A percentile compares a stretch with the other conserved stretches of the same genome.
phyloP scores from a whole-genome alignment of 1,139 yeast species.

The Geotrichum citri-aurantii region DNA sequence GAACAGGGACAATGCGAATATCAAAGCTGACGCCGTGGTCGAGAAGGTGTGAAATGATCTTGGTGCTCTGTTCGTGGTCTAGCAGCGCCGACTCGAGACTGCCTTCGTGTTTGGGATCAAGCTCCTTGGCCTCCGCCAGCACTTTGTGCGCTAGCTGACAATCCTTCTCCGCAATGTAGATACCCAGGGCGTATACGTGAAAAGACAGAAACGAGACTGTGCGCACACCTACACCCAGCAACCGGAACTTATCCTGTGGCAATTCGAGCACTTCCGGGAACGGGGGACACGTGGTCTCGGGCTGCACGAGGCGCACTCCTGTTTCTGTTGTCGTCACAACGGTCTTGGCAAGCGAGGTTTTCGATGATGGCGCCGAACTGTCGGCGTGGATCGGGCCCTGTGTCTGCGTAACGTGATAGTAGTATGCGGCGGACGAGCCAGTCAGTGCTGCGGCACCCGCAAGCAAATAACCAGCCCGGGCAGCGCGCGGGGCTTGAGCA shows the following conservation, averaged over 20 bases:
- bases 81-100: slow-evolving; percentile 52
- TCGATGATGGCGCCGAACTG: neutral
- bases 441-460: neutral
- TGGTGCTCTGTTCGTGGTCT: slow-evolving; percentile 50
- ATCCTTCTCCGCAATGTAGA: slow-evolving; percentile 65
- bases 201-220: slow-evolving; percentile 76
- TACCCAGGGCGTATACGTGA: slow-evolving; percentile 81
- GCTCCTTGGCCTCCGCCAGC: slow-evolving; percentile 33
- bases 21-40: slow-evolving; percentile 57
- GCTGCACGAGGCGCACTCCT: slow-evolving; percentile 16
- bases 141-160: slow-evolving; percentile 43
- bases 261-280: slow-evolving; percentile 13
- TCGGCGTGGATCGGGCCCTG: neutral
- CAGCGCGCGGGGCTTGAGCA: neutral
- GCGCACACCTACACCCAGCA: slow-evolving; percentile 77
- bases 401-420: neutral
- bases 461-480: neutral
- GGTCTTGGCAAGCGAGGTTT: neutral
- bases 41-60: slow-evolving; percentile 51
- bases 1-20: slow-evolving; percentile 74
- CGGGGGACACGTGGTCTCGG: slow-evolving; percentile 18
- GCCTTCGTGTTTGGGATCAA: slow-evolving; percentile 25
- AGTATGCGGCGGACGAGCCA: neutral
- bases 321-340: slow-evolving; percentile 7
- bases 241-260: slow-evolving; percentile 35